These are phyloP conservation scores for Speleostelium caveatum DNA, from an alignment of 78 protist genomes.

Conservation along the genomic window DNA sequence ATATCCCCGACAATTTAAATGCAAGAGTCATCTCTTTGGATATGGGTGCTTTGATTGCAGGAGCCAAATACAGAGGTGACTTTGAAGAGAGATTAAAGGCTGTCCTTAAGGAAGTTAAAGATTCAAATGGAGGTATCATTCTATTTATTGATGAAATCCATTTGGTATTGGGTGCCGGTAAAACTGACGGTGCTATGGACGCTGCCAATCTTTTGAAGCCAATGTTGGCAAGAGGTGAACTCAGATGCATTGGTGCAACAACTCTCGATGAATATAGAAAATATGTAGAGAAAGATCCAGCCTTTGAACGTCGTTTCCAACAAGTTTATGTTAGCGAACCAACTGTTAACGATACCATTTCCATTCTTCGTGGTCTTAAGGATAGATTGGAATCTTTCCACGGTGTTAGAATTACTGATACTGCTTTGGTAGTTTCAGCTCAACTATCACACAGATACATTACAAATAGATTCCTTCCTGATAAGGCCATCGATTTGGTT, in stretches of 20 bases:
- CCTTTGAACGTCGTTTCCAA: constrained; percentile 98
- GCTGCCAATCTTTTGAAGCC: constrained; percentile 99
- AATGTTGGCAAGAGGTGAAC: constrained; percentile 98
- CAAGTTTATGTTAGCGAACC: constrained; percentile 96
- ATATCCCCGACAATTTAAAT: constrained; percentile 95
- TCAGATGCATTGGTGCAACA: constrained; percentile 99
- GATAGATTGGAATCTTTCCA: constrained; percentile 95
- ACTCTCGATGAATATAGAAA: constrained; percentile 97
- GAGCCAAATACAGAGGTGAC: constrained; percentile 99
- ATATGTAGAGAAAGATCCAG: constrained; percentile 98
- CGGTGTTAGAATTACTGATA: constrained; percentile 96
- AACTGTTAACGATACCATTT: constrained; percentile 93
- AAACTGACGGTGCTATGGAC: constrained; percentile 98
- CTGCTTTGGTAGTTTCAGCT: constrained; percentile 97
- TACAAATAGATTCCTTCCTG: constrained; percentile 97
- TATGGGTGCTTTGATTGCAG: constrained; percentile 98
- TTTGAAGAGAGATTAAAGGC: constrained; percentile 99
- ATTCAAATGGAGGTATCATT: constrained; percentile 91
- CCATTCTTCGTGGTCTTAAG: constrained; percentile 98
- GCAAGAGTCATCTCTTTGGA: constrained; percentile 94
- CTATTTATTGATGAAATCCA: constrained; percentile 99
- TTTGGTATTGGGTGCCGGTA: constrained; percentile 98
- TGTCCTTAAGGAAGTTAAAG: constrained; percentile 96
- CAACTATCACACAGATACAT: constrained; percentile 95
- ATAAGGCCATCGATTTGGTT: constrained; percentile 99